phyloP scores from a whole-genome alignment of 2,329 filamentous ascomycete species.

The Plenodomus biglobosus region DNA sequence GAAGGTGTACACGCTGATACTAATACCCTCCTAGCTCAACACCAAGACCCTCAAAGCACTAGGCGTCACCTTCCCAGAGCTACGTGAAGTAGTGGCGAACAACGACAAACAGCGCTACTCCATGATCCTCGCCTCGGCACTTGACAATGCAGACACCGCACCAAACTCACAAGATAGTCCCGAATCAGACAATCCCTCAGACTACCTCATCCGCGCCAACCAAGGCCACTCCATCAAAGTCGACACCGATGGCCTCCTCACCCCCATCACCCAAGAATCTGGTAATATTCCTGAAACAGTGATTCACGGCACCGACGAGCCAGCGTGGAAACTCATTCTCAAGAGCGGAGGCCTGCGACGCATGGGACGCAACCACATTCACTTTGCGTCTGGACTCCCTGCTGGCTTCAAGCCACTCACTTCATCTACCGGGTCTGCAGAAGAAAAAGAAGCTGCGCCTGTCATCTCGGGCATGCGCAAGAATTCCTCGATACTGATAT shows the following conservation, averaged over 20 bases:
- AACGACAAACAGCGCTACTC: constrained; percentile 93
- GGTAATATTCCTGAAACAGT: constrained; percentile 65
- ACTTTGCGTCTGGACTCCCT: constrained; percentile 78
- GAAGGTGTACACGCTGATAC: not conserved
- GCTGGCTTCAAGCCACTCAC: constrained; percentile 40
- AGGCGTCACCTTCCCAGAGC: constrained; percentile 72
- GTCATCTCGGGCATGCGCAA: constrained; percentile 80
- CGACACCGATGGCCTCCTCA: constrained; percentile 70
- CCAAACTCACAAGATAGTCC: constrained; percentile 8
- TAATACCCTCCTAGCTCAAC: constrained; percentile 49
- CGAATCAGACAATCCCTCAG: constrained; percentile 54
- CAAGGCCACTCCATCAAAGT: constrained; percentile 87
- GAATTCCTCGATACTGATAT: constrained; percentile 65
- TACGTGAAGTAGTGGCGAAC: constrained; percentile 66
- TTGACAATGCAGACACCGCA: constrained; percentile 9
- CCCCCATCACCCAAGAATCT: constrained; percentile 59
- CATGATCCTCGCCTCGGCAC: constrained; percentile 59
- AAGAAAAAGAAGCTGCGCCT: constrained; percentile 32
- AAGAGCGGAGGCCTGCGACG: constrained; percentile 73
- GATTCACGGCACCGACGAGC: constrained; percentile 87
- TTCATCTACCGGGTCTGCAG: constrained; percentile 19
- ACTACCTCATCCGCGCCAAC: constrained; percentile 90
- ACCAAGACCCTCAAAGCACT: constrained; percentile 66
- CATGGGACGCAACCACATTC: constrained; percentile 87
- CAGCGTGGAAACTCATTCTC: constrained; percentile 74